Conservation (phyloP, 306 rosid genomes). For the Cyclanthera cordifolia region DNA sequence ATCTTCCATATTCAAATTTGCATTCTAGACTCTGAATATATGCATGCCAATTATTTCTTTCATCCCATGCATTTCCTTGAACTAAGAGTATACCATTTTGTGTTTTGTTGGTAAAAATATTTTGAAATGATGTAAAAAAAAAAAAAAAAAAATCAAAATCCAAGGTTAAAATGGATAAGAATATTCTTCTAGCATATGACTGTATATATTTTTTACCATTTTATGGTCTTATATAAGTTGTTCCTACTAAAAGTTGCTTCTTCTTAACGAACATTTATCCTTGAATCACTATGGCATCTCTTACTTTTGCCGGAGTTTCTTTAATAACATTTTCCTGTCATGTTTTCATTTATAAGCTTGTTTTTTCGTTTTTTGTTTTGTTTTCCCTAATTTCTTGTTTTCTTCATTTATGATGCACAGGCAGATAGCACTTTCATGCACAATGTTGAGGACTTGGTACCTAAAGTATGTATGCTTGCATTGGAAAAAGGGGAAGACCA, state of each 20-base stretch:
- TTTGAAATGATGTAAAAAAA: no score
- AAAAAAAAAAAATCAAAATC: no score
- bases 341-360: neutral
- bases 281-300: neutral
- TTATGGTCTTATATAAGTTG: neutral
- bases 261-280: neutral
- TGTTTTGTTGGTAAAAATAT: no score
- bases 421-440: constrained; percentile 70
- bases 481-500: constrained; percentile 44
- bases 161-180: neutral
- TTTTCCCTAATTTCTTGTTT: constrained; percentile 10
- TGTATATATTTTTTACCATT: neutral
- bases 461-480: constrained; percentile 57
- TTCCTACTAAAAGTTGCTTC: neutral
- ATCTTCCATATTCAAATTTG: no score
- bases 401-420: constrained; percentile 33
- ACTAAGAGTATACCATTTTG: no score
- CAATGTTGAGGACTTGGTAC: constrained; percentile 65
- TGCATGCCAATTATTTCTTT: no score
- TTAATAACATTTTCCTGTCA: neutral
- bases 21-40: no score
- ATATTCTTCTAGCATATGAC: neutral
- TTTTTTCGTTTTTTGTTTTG: neutral
- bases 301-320: no score
- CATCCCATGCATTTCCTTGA: no score